A percentile compares a stretch with the other conserved stretches of the same genome.
Conservation (phyloP, 2,329 filamentous ascomycete genomes). For the Neofusicoccum parvum region DNA sequence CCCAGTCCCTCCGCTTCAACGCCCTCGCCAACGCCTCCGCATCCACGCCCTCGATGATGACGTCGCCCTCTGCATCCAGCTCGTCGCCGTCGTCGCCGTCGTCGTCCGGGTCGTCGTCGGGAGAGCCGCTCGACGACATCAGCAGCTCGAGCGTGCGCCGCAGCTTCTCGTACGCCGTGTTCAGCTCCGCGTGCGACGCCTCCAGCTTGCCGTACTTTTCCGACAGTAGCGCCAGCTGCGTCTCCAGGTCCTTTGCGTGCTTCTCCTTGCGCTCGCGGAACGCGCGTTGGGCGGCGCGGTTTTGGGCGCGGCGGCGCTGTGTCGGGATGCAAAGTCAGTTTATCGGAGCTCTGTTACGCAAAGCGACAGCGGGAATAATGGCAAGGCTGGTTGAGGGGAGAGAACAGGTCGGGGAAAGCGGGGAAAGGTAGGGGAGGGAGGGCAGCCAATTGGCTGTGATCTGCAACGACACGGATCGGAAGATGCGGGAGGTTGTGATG, state of each 20-base stretch:
- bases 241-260: constrained; percentile 65
- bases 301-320: constrained; percentile 61
- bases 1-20: not conserved
- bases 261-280: constrained; percentile 67
- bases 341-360: no score
- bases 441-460: not conserved
- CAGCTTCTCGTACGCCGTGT: constrained; percentile 43
- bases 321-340: no score
- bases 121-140: not conserved
- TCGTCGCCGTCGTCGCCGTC: constrained; percentile 28
- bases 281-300: constrained; percentile 62
- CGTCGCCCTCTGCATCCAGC: not conserved
- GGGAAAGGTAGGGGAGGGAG: not conserved
- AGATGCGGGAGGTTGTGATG: no score
- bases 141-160: constrained; percentile 23
- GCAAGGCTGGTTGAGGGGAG: not conserved
- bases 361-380: no score
- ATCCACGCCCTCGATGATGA: constrained; percentile 30
- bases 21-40: constrained; percentile 23
- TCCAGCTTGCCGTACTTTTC: constrained; percentile 59
- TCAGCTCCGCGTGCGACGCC: constrained; percentile 53
- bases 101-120: constrained; percentile 29
- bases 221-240: constrained; percentile 56
- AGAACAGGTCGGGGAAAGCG: not conserved
- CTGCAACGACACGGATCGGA: no score